Base-by-base conservation (phyloP, 495 filamentous ascomycete species). In the Symbiotaphrina buchneri region DNA sequence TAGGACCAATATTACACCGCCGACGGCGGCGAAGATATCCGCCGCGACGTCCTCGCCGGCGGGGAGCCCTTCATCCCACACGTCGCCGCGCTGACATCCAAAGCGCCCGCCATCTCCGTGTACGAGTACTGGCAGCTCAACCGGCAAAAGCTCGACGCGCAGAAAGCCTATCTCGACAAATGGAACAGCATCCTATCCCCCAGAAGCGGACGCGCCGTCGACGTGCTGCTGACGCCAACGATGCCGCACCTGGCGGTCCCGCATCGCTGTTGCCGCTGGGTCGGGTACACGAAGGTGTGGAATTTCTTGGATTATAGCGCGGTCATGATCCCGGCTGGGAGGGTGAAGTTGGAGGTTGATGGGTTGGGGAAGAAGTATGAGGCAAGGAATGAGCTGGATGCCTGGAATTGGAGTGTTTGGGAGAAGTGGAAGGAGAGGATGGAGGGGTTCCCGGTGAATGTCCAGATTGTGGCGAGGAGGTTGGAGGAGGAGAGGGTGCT, bases 61-160 rank as follows among this genome's bases (percentile, higher is more conserved):
- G 58, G 59, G 0, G 65, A 72, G 33, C 64, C 64, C 3, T 56
- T 53, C 18, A 58, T 67, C n/a, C 60, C 61, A 0, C 56, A 65
- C 23, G 59, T 68, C 1, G 34, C 44, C 19, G 38, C 29, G 16
- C 34, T 47, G 6, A 43, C 63, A 4, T 38, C 42, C 15, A 32
- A 35, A 7, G 46, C 38, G 3, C 42, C 49, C n/a, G 42, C 62
- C 1, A 58, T 68, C 0, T 63, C 59, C 0, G 54, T 66, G 6
- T 63, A 58, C 26, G 49, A 61, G 18, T 68, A 67, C 42, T 65
- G 56, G 61, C 59, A 66, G 32, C 43, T 68, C 3, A 63, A 63
- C 41, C 58, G 51, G 43, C 51, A 56, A 17, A 68, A 68, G 32
- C 30, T 46, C 25, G 49, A 48, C 1, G 47, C 47, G 4, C 63